Percentiles rank a stretch among this genome's conserved stretches.
These are phyloP conservation scores for Thalia dealbata DNA, from an alignment of 176 grass and related monocot species.

Conservation along the genomic window DNA sequence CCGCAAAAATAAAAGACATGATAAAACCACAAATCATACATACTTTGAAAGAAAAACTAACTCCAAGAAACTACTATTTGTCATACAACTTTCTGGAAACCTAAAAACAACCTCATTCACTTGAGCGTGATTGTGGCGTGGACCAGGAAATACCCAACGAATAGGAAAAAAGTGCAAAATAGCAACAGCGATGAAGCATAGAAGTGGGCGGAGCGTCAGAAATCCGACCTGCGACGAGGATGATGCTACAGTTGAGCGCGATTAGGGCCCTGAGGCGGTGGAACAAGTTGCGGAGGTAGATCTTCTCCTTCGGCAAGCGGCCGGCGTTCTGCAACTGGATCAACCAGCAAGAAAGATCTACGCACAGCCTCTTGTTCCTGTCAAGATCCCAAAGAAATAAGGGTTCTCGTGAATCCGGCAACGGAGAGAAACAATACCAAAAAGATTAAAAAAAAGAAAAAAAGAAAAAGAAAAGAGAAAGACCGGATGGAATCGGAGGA, in stretches of 20 bases:
- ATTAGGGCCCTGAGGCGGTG: conserved; percentile 84
- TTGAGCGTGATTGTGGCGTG: neutral
- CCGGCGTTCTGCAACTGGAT: conserved; percentile 54
- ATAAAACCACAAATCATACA: no score
- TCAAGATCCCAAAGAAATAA: neutral
- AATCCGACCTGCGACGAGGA: conserved; percentile 60
- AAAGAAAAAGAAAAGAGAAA: no score
- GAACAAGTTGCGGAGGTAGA: conserved; percentile 77
- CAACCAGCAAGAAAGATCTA: conserved; percentile 92
- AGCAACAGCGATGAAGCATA: no score
- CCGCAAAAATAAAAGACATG: no score
- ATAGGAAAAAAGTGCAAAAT: neutral
- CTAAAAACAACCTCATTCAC: neutral
- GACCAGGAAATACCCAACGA: neutral
- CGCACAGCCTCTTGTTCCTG: conserved; percentile 91
- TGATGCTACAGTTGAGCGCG: conserved; percentile 76
- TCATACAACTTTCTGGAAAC: no score
- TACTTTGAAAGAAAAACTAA: no score
- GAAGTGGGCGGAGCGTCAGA: neutral
- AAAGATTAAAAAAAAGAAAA: no score
- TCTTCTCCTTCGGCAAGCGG: conserved; percentile 56
- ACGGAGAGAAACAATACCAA: neutral
- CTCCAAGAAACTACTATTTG: no score
- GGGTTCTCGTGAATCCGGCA: neutral
- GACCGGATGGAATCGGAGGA: neutral